phyloP scores from a whole-genome alignment of 805 yeast genomes.

The Yueomyces sp. region DNA sequence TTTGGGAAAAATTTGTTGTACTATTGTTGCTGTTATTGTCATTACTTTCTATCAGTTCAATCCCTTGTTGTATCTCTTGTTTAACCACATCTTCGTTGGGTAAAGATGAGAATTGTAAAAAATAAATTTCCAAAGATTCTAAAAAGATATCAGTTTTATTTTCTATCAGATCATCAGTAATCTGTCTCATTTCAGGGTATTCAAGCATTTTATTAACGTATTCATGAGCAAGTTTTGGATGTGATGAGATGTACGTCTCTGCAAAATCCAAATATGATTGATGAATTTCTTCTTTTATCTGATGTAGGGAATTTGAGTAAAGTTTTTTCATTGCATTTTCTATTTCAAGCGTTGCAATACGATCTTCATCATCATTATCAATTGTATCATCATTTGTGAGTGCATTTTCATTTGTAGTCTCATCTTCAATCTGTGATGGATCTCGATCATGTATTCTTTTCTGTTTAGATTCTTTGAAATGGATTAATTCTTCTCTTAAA shows the following conservation, averaged over 20 bases:
- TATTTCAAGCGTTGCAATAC: too few relatives aligned
- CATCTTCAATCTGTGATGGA: background rate
- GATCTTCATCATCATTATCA: background rate
- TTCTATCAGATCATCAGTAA: constrained; percentile 69
- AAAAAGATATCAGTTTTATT: constrained; percentile 1
- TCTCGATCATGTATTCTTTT: constrained; percentile 5
- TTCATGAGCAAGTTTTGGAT: constrained; percentile 23
- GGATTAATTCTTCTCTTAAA: constrained; percentile 21
- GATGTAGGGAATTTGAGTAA: background rate
- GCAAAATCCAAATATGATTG: constrained; percentile 18
- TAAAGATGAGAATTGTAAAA: background rate
- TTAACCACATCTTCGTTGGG: background rate
- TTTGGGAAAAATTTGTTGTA: background rate
- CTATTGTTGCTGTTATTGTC: background rate
- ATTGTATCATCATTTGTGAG: background rate
- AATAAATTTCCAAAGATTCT: background rate
- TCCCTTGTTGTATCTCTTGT: background rate
- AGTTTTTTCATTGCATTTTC: background rate
- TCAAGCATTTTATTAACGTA: constrained; percentile 20
- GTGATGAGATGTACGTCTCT: constrained; percentile 21
- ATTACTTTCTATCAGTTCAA: too few relatives aligned
- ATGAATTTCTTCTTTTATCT: background rate
- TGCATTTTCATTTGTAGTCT: background rate
- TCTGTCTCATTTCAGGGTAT: constrained; percentile 36
- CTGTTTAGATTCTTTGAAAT: constrained; percentile 21